phyloP scores from a whole-genome alignment of 2,329 filamentous ascomycete species.

The Hypoxylon sp. region DNA sequence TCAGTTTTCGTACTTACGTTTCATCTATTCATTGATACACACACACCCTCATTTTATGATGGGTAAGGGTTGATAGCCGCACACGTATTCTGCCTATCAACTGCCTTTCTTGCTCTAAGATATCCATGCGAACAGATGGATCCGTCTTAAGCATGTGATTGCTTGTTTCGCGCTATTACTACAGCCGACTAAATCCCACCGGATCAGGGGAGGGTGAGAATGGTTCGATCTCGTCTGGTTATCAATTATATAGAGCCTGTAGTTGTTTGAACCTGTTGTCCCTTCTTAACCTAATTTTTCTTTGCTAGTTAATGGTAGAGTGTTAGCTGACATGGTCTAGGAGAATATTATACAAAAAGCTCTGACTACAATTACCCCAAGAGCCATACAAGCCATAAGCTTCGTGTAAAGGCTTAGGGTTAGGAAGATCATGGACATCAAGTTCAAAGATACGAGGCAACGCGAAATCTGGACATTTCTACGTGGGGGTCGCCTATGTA shows the following conservation, averaged over 20 bases:
- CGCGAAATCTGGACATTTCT: not conserved
- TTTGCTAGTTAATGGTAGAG: not conserved
- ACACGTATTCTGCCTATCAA: not conserved
- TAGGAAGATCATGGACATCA: not conserved
- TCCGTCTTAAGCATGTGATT: constrained; percentile 16
- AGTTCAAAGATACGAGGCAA: constrained; percentile 16
- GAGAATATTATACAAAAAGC: not conserved
- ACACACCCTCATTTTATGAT: constrained; percentile 29
- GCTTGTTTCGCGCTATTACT: constrained; percentile 14
- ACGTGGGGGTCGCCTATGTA: constrained; percentile 11
- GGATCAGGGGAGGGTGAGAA: constrained; percentile 10
- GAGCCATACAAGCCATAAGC: not conserved
- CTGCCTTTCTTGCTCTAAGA: constrained; percentile 13
- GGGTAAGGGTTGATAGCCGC: constrained; percentile 37
- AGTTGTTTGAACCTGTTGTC: not conserved
- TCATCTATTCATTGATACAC: constrained; percentile 19
- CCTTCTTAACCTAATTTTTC: not conserved
- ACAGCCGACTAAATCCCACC: constrained; percentile 16
- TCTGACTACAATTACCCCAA: not conserved
- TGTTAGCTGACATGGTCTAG: not conserved
- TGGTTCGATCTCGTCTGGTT: not conserved
- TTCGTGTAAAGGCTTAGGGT: not conserved
- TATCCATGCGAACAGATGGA: constrained; percentile 11
- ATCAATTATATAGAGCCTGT: not conserved
- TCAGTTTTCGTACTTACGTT: constrained; percentile 3